Conservation (phyloP, 2,329 filamentous ascomycete species). For the Botrytis fragariae region DNA sequence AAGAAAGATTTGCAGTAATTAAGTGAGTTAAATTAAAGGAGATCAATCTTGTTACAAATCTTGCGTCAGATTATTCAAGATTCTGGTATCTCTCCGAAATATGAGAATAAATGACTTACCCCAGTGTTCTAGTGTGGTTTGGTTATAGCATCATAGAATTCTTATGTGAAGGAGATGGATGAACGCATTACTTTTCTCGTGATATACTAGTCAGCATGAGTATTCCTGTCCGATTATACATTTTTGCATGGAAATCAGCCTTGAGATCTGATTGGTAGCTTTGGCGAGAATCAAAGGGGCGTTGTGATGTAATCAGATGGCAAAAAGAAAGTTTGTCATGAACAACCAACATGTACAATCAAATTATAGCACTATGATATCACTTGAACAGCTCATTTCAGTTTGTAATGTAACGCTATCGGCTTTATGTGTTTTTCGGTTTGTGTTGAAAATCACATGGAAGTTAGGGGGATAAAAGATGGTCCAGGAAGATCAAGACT, state of each 20-base stretch:
- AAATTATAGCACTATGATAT: too few species aligned
- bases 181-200: rapidly evolving
- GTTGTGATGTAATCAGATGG: not conserved
- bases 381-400: rapidly evolving
- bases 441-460: not conserved
- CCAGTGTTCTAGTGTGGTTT: not conserved
- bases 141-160: rapidly evolving
- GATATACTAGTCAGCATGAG: not conserved
- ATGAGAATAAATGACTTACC: rapidly evolving
- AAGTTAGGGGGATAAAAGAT: not conserved
- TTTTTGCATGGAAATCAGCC: not conserved
- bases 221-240: not conserved
- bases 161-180: not conserved
- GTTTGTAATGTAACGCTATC: rapidly evolving
- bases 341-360: too few species aligned
- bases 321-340: not conserved
- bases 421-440: not conserved
- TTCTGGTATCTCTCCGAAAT: not conserved
- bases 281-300: not conserved
- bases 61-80: not conserved
- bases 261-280: not conserved
- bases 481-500: not conserved
- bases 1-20: rapidly evolving
- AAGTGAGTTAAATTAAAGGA: not conserved
- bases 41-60: too few species aligned